These are phyloP conservation scores for Claviceps purpurea DNA, from an alignment of 2,329 filamentous ascomycete genomes.

Conservation along the genomic window DNA sequence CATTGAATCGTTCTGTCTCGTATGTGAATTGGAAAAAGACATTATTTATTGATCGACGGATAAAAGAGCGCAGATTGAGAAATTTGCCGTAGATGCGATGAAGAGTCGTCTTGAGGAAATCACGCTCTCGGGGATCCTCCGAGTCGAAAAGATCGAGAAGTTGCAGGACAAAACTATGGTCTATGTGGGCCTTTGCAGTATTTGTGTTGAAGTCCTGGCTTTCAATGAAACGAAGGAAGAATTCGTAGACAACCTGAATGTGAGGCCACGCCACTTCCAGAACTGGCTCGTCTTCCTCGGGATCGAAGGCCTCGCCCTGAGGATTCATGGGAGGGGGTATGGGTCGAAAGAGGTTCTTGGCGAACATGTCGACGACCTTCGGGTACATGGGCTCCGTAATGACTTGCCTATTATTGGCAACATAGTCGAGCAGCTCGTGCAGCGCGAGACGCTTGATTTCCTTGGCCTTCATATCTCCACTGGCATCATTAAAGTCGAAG, in stretches of 20 bases:
- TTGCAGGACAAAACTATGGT: slow-evolving; percentile 93
- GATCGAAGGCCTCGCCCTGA: slow-evolving; percentile 95
- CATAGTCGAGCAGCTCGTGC: slow-evolving; percentile 93
- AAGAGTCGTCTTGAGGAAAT: slow-evolving; percentile 95
- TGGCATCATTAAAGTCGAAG: slow-evolving; percentile 98
- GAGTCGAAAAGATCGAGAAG: slow-evolving; percentile 97
- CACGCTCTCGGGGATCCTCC: slow-evolving; percentile 88
- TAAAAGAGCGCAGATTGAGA: slow-evolving; percentile 92
- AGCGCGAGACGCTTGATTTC: slow-evolving; percentile 96
- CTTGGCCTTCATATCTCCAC: slow-evolving; percentile 98
- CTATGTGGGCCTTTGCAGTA: slow-evolving; percentile 96
- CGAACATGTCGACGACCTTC: slow-evolving; percentile 96
- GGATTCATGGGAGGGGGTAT: slow-evolving; percentile 96
- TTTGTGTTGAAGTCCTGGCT: slow-evolving; percentile 99
- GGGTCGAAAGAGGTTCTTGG: slow-evolving; percentile 93
- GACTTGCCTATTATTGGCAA: slow-evolving; percentile 95
- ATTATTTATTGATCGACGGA: slow-evolving; percentile 97
- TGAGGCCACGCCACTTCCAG: slow-evolving; percentile 98
- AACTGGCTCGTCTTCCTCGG: slow-evolving; percentile 95
- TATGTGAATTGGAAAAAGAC: slow-evolving; percentile 99
- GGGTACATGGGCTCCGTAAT: slow-evolving; percentile 99
- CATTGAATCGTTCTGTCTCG: slow-evolving; percentile 96
- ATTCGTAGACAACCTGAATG: slow-evolving; percentile 98
- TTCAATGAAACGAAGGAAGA: slow-evolving; percentile 97
- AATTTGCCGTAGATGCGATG: slow-evolving; percentile 99